Percentiles rank a stretch among this genome's conserved stretches.
Evolutionary conservation across 2,329 filamentous ascomycete species (phyloP).

Genomic region (Penicillium sp.): DNA sequence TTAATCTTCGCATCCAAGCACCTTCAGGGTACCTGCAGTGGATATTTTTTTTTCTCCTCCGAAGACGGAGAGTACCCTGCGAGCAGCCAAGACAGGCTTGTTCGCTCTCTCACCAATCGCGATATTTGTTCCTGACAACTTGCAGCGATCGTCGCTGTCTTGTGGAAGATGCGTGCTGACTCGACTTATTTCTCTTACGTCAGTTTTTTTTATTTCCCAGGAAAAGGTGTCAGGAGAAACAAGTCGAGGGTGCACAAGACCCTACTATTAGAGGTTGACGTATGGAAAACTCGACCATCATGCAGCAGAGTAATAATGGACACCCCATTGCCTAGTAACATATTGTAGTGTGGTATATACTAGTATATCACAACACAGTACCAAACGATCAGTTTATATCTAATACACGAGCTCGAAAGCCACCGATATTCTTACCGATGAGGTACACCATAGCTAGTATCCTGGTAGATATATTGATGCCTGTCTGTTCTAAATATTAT

Average conservation of each 20-base stretch:
- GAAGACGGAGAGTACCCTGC: not conserved
- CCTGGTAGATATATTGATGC: too few relatives aligned
- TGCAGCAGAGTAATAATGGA: too few relatives aligned
- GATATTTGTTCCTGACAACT: not conserved
- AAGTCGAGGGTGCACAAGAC: not conserved
- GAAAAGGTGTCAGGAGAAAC: not conserved
- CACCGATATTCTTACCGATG: too few relatives aligned
- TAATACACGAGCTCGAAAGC: too few relatives aligned
- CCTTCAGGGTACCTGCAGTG: slow-evolving; percentile 1
- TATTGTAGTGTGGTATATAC: too few relatives aligned
- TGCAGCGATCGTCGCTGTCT: not conserved
- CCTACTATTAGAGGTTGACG: not conserved
- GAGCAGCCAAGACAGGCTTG: not conserved
- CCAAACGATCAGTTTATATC: too few relatives aligned
- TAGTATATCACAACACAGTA: too few relatives aligned
- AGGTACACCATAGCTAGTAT: too few relatives aligned
- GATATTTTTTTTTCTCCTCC: not conserved
- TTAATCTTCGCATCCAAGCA: not conserved
- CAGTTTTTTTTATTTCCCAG: not conserved
- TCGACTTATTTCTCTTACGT: not conserved
- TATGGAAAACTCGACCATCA: not conserved
- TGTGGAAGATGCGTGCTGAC: not conserved
- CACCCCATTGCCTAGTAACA: too few relatives aligned
- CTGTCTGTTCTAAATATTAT: too few relatives aligned
- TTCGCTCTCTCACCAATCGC: not conserved